Percentiles rank a stretch among this genome's conserved stretches.
These are phyloP conservation scores for Platismatia glauca DNA, from an alignment of 495 filamentous ascomycete species.

Conservation along the genomic window DNA sequence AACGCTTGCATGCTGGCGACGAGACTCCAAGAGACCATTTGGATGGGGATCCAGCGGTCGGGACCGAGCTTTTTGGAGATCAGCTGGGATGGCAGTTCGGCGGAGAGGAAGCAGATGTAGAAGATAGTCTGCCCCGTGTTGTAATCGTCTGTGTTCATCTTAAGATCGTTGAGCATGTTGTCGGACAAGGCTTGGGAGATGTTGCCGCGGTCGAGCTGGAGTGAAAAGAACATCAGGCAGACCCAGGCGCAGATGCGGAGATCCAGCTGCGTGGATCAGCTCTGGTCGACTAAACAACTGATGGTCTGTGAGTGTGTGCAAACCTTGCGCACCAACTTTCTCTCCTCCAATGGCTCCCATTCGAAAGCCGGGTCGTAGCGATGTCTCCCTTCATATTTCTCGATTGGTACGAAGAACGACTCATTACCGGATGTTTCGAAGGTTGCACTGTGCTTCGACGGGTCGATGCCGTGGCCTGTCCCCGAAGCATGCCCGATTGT, in stretches of 20 bases:
- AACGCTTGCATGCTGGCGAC: slow-evolving; percentile 62
- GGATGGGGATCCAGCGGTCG: slow-evolving; percentile 76
- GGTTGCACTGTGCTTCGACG: not conserved
- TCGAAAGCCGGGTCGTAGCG: slow-evolving; percentile 65
- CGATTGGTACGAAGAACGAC: slow-evolving; percentile 49
- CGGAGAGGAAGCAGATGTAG: slow-evolving; percentile 52
- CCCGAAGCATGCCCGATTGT: not conserved
- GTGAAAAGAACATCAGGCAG: slow-evolving; percentile 73
- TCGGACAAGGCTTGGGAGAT: slow-evolving; percentile 62
- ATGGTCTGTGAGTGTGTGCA: slow-evolving; percentile 9
- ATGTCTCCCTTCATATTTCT: slow-evolving; percentile 59
- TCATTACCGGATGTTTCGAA: slow-evolving; percentile 20
- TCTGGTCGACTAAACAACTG: slow-evolving; percentile 7
- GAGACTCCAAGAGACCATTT: slow-evolving; percentile 71
- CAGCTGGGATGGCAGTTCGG: slow-evolving; percentile 67
- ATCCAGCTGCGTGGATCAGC: slow-evolving; percentile 37
- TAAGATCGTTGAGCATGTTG: slow-evolving; percentile 53
- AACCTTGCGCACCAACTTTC: slow-evolving; percentile 56
- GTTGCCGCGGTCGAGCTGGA: slow-evolving; percentile 75
- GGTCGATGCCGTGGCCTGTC: not conserved
- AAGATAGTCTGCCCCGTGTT: slow-evolving; percentile 73
- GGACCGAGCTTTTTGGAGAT: slow-evolving; percentile 67
- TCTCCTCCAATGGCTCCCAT: slow-evolving; percentile 65
- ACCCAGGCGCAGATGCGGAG: slow-evolving; percentile 51
- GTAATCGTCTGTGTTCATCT: slow-evolving; percentile 65